Evolutionary conservation across 225 moss, liverwort and hornwort species (phyloP).

Genomic region (Bryoerythrophyllum caledonicum): DNA sequence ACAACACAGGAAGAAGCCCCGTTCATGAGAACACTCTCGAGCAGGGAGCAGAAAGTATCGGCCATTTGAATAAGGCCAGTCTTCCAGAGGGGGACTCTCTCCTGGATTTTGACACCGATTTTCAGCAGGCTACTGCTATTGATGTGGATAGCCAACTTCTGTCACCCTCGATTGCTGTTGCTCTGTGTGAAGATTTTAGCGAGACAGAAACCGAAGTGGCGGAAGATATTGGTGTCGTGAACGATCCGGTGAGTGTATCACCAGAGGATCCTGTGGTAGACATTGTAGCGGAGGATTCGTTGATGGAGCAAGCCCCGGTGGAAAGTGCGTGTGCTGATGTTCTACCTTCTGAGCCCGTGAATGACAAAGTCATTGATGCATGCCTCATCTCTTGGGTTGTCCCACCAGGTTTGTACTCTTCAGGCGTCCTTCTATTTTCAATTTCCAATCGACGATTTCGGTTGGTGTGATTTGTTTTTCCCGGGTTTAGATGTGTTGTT

Average conservation of each 20-base stretch:
- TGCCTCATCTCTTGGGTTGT: slow-evolving; percentile 39
- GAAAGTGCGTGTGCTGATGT: slow-evolving; percentile 21
- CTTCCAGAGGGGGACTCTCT: slow-evolving; percentile 17
- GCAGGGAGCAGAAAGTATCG: slow-evolving; percentile 26
- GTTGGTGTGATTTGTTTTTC: not conserved
- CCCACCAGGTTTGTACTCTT: slow-evolving; percentile 52
- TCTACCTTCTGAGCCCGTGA: slow-evolving; percentile 20
- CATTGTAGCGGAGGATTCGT: slow-evolving; percentile 4
- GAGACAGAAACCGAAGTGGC: slow-evolving; percentile 13
- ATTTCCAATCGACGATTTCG: not conserved
- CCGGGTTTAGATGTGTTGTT: not conserved
- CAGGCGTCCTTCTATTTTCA: not conserved
- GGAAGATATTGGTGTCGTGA: slow-evolving; percentile 24
- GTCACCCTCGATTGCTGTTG: slow-evolving; percentile 51
- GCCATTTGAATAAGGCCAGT: slow-evolving; percentile 17
- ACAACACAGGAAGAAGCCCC: not conserved
- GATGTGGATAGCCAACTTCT: slow-evolving; percentile 29
- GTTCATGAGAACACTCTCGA: not conserved
- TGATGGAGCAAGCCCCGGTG: slow-evolving; percentile 18
- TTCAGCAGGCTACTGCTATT: slow-evolving; percentile 11
- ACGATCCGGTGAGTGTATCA: slow-evolving; percentile 13
- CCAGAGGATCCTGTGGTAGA: slow-evolving; percentile 12
- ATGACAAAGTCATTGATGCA: slow-evolving; percentile 34
- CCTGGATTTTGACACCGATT: slow-evolving; percentile 4
- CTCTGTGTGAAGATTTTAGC: slow-evolving; percentile 23